Conservation (phyloP, 257 asterid genomes). For the Mentha longifolia region DNA sequence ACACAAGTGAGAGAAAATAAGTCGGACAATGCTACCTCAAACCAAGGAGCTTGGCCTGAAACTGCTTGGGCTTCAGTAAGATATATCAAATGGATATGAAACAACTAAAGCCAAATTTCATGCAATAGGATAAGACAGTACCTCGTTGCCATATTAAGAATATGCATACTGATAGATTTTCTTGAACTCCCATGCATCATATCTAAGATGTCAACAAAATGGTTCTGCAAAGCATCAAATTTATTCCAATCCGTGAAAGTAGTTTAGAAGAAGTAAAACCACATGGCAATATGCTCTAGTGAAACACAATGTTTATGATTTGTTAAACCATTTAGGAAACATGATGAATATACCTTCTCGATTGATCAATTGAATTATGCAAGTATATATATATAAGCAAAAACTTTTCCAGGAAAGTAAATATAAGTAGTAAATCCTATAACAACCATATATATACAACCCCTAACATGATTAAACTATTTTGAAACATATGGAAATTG, state of each 20-base stretch:
- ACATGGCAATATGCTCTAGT: constrained; percentile 9
- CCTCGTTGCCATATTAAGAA: constrained; percentile 76
- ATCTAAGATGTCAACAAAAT: constrained; percentile 76
- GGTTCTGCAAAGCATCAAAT: constrained; percentile 63
- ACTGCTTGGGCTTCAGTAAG: constrained; percentile 29
- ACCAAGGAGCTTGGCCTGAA: constrained; percentile 20
- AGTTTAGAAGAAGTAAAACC: constrained; percentile 28
- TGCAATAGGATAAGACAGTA: constrained; percentile 32
- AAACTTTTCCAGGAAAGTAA: too few relatives aligned
- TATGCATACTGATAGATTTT: constrained; percentile 56
- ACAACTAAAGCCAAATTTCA: constrained; percentile 8
- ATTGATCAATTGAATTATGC: too few relatives aligned
- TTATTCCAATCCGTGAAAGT: constrained; percentile 30
- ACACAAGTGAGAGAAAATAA: constrained; percentile 14
- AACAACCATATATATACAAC: too few relatives aligned
- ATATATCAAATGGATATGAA: constrained; percentile 9
- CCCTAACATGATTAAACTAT: background rate
- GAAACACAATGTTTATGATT: constrained; percentile 3
- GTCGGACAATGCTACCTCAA: constrained; percentile 9
- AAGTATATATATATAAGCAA: too few relatives aligned
- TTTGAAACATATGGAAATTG: constrained; percentile 7
- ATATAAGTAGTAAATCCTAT: too few relatives aligned
- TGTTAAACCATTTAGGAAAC: background rate
- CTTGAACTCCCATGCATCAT: constrained; percentile 78
- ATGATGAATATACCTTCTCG: background rate